Percentiles rank a stretch among this genome's conserved stretches.
Conservation (phyloP, 2,329 filamentous ascomycete species). For the Trichoderma afroharzianum region DNA sequence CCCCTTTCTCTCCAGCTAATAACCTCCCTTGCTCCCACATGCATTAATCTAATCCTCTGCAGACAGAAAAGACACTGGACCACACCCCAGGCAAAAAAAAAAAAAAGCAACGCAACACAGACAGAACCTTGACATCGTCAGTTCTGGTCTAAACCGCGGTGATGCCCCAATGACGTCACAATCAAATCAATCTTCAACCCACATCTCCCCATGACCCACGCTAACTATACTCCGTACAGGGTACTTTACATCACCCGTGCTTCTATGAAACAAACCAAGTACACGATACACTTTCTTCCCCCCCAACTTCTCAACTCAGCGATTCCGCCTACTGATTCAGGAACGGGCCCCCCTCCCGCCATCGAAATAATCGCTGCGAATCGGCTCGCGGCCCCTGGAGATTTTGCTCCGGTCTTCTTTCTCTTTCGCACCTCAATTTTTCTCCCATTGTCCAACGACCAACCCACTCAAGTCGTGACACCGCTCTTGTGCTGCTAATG, state of each 20-base stretch:
- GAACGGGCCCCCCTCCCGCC: constrained; percentile 9
- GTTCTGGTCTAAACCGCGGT: not conserved
- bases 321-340: not conserved
- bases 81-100: not conserved
- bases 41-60: not conserved
- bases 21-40: not conserved
- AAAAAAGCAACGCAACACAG: not conserved
- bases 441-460: not conserved
- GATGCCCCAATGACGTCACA: constrained; percentile 12
- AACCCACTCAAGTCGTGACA: not conserved
- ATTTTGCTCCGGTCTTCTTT: constrained; percentile 9
- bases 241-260: not conserved
- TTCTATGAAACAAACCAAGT: not conserved
- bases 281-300: not conserved
- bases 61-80: not conserved
- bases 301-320: not conserved
- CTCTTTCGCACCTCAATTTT: not conserved
- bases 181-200: not conserved
- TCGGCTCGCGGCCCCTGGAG: constrained; percentile 12
- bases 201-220: not conserved
- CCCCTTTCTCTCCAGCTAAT: not conserved
- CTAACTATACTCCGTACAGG: not conserved
- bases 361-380: constrained; percentile 18
- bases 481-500: not conserved
- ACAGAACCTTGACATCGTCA: not conserved